phyloP scores from a whole-genome alignment of 2,329 filamentous ascomycete genomes.

The Trichophyton benhamiae region DNA sequence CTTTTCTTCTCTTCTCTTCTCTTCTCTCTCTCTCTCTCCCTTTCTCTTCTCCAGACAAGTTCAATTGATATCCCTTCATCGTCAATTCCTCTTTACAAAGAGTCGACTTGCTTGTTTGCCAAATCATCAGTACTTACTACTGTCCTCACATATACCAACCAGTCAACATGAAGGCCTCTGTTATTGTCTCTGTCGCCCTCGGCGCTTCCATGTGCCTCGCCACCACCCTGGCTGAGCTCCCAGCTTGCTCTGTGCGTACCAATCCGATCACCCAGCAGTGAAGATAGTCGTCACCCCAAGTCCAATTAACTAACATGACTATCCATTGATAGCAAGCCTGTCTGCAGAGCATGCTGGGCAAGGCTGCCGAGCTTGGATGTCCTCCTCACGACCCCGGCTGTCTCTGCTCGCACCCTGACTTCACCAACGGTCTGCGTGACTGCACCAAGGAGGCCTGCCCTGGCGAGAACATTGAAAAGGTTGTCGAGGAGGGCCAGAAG shows the following conservation, averaged over 20 bases:
- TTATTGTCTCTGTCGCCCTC: conserved; percentile 15
- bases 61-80: background rate
- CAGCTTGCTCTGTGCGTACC: conserved; percentile 20
- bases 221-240: conserved; percentile 8
- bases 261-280: background rate
- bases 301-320: background rate
- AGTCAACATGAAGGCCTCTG: conserved; percentile 20
- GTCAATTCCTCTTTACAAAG: background rate
- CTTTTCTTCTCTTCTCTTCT: conserved; percentile 2
- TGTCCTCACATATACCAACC: background rate
- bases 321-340: background rate
- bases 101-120: too few species aligned
- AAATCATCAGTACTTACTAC: too few species aligned
- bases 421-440: conserved; percentile 35
- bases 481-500: background rate
- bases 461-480: conserved; percentile 21
- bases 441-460: conserved; percentile 36
- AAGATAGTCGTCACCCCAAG: background rate
- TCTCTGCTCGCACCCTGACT: conserved; percentile 31
- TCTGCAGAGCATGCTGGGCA: background rate
- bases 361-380: conserved; percentile 25
- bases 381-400: conserved; percentile 25
- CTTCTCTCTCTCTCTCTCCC: background rate
- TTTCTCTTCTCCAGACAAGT: background rate
- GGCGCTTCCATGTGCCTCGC: conserved; percentile 15